Evolutionary conservation across 2,329 filamentous ascomycete species (phyloP), one percentile per base, ranked within the genome.

Genomic region (Fonsecaea erecta): DNA sequence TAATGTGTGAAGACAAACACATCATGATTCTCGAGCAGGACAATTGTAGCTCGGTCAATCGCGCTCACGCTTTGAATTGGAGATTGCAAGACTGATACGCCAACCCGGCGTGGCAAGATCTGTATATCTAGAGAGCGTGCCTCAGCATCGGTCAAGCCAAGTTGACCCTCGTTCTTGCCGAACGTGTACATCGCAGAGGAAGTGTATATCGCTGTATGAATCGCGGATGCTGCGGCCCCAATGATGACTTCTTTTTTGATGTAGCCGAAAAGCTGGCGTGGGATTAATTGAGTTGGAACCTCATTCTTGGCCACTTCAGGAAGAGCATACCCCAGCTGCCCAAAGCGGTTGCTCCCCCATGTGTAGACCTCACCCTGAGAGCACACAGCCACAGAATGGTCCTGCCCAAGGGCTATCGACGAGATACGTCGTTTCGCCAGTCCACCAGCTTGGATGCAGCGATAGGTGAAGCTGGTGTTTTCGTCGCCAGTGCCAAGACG

Each of bases 1-100:
- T 96, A 98, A 71, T 96, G 96, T 0, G 93, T 94, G 72, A 99
- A 97, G 0, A 99, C 89, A 83, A 91, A 96, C 9, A 98, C 92
- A 21, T 93, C 92, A 71, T 91, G 88, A 71, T 93, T 96, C 55
- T 93, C 90, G 2, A 99, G 84, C 30, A 99, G 80, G 68, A 93
- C 90, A 1, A 90, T 89, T 0, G 95, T 97, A 6, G 95, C 95
- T 70, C 89, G 89, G 74, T 98, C 94, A 64, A 96, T 97, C 2
- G 93, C 94, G 0, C 91, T 90, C 0, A 95, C 91, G 75, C 90
- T 90, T 28, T 85, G 81, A 59, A 99, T 97, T 0, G 83, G 74
- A 2, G 87, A 86, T 61, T 83, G 85, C 73, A 95, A 91, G 0
- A 96, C 83, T 0, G 93, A 95, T 0, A 92, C 92, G 0, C 92